These are phyloP conservation scores for Alternaria conjuncta DNA, from an alignment of 2,329 filamentous ascomycete species.

Conservation along the genomic window DNA sequence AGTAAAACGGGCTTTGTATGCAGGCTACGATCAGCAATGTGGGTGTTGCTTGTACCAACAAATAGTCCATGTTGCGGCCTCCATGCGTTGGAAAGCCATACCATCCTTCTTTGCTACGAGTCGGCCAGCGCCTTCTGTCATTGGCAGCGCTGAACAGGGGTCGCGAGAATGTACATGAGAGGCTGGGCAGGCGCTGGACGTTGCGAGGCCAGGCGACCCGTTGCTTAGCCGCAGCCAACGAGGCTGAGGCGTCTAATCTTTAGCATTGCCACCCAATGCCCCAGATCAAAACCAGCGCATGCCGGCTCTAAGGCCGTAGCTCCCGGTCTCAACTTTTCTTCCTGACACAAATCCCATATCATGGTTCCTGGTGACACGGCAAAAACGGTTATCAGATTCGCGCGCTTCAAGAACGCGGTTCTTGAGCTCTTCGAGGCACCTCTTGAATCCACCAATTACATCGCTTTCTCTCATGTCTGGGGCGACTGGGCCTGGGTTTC, in stretches of 20 bases:
- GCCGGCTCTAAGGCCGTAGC: background rate
- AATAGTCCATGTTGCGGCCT: background rate
- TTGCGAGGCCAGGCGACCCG: background rate
- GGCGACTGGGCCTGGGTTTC: background rate
- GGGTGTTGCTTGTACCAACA: background rate
- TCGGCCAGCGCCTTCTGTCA: background rate
- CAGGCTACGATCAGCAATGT: background rate
- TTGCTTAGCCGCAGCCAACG: background rate
- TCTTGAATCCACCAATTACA: background rate
- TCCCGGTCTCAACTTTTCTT: background rate
- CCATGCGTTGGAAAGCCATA: background rate
- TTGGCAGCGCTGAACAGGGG: background rate
- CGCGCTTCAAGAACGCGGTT: background rate
- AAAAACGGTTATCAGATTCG: background rate
- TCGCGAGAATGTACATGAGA: rapidly evolving
- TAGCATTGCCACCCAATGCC: background rate
- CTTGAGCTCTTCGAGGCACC: background rate
- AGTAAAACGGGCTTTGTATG: background rate
- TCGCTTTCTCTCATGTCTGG: background rate
- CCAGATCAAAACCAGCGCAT: background rate
- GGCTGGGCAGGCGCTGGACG: background rate
- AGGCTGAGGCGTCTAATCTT: background rate
- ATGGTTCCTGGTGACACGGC: no score
- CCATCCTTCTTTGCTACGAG: background rate
- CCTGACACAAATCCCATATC: background rate